Base-by-base conservation (phyloP, 2,329 filamentous ascomycete genomes). In the Verticillium dahliae region DNA sequence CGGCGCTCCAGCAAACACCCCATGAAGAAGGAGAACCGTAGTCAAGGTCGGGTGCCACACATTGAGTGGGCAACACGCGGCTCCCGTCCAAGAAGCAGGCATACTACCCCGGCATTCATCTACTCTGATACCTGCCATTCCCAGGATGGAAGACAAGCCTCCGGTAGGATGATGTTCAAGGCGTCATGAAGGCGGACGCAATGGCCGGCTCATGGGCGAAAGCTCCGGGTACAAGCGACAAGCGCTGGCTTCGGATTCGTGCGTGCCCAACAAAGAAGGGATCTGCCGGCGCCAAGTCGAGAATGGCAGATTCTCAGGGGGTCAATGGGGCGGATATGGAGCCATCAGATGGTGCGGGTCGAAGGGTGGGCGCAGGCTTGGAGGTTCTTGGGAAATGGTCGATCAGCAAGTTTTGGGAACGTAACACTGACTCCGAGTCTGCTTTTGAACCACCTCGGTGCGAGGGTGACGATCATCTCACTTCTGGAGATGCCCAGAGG, bases 1-100 rank as follows among this genome's bases (percentile, higher is more conserved):
- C 54, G 63, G 71, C 38, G 75, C 75, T 31, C 27, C 27, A 3
- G 27, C 27, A 31, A 4, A 31, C 4, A 31, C 27, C 27, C 27
- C 27, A 31, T 31, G 1, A 63, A 69, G 9, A 61, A 67, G 9
- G 18, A 7, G 22, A 10, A 18, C 3, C 39, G 1, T 31, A 5
- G 13, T 15, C 45, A 13, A 9, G 18, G 45, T 9, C 10, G 18
- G 4, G 10, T 27, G 45, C 18, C 18, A 52, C 45, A 6, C 45
- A 52, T 52, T 22, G 18, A 52, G 45, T 52, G 18, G 7, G 18
- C 7, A 52, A 22, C 45, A 52, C 18, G 45, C 45, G 45, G 18
- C 45, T 52, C 9, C 45, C 3, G 13, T n/a, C 45, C 18, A 52
- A 13, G 45, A 52, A 27, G n/a, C 45, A 10, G 22, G 18, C n/a